Evolutionary conservation across 2,329 filamentous ascomycete genomes (phyloP).

Genomic region (Alternaria sp.): DNA sequence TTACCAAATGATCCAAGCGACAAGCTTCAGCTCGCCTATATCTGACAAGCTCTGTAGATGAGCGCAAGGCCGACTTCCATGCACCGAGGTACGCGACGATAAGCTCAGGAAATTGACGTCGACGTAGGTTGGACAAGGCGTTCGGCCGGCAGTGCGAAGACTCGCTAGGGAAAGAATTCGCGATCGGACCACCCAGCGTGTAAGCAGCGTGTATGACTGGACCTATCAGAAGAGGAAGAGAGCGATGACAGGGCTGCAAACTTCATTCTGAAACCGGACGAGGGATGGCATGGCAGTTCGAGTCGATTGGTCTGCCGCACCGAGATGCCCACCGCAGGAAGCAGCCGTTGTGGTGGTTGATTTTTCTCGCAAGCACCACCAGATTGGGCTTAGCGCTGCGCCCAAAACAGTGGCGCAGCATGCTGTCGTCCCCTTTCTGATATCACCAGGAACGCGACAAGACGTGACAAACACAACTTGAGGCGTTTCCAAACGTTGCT

Average conservation of each 20-base stretch:
- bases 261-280: constrained; percentile 13
- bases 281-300: constrained; percentile 13
- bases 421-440: background rate
- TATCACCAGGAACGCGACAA: background rate
- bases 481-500: constrained; percentile 6
- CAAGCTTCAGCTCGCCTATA: constrained; percentile 14
- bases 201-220: background rate
- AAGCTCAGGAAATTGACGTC: constrained; percentile 14
- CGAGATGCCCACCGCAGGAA: constrained; percentile 14
- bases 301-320: constrained; percentile 14
- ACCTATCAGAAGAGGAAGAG: constrained; percentile 21
- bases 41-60: constrained; percentile 14
- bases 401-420: constrained; percentile 14
- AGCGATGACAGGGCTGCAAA: constrained; percentile 13
- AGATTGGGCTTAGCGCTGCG: constrained; percentile 15
- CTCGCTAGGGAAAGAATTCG: constrained; percentile 18
- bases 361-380: constrained; percentile 33
- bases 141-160: constrained; percentile 1
- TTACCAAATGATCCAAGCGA: constrained; percentile 11
- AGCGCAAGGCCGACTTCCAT: constrained; percentile 3
- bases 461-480: background rate
- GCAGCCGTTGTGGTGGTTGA: constrained; percentile 9
- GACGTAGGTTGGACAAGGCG: background rate
- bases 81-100: constrained; percentile 16
- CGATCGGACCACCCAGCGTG: constrained; percentile 17